Base-by-base conservation (phyloP, 1,284 basidiomycete species). In the Apiotrichum akiyoshidainum region DNA sequence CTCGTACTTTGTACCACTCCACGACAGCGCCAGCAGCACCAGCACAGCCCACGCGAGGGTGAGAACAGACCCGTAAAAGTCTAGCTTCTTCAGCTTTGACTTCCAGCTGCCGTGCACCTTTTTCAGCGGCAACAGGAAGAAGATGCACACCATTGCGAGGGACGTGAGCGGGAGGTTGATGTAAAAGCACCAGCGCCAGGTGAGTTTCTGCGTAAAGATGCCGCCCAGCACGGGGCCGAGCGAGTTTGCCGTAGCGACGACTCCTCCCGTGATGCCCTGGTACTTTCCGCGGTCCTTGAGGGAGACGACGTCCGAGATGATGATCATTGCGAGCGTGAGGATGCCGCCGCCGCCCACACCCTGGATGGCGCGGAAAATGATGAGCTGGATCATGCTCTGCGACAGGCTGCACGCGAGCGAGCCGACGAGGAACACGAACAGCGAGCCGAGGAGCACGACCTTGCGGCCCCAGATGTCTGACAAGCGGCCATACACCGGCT, bases 401-500 rank as follows among this genome's bases (percentile, higher is more conserved):
- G 86, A 83, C 10, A 67, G 73, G 54, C 83, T 85, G 46, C 86
- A 86, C 4, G 67, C 65, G n/a, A 72, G 49, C 17, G 49, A 54
- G 13, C 69, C 67, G 41, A 87, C 67, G 74, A 86, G 82, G 70
- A 85, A 85, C 42, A 87, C 76, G 14, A 74, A 68, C 81, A 88
- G 84, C 2, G 82, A 54, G 17, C 45, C 59, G 19, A 66, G 61
- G 14, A 65, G 55, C 0, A 84, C 83, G 17, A 75, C 74, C 70
- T 89, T 89, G 40, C 88, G 80, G 12, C 88, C 88, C 63, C 88
- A 89, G 39, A 87, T 88, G 64, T 90, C 87, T 81, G 85, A 77
- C 19, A 87, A 83, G 10, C 86, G 82, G 41, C 86, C 87, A 69
- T 87, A 83, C 1, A 82, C 70, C 1, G 73, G 80, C 65, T 87